Conservation (phyloP, 345 rosid genomes). For the Eucalyptus pauciflora region DNA sequence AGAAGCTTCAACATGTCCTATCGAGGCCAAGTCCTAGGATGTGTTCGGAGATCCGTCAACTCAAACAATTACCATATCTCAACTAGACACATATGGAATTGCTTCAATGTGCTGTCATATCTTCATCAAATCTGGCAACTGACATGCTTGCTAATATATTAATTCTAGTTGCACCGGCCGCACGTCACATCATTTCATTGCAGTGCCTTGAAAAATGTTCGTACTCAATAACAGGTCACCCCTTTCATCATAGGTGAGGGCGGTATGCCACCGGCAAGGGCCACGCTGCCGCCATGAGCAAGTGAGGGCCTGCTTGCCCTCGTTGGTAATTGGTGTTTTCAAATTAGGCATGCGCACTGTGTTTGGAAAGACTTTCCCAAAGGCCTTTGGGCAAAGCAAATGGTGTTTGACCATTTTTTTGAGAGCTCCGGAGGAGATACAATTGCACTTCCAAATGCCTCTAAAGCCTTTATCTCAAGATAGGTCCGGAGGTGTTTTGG, state of each 20-base stretch:
- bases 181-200: background rate
- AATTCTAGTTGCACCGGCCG: background rate
- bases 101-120: background rate
- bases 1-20: background rate
- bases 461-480: background rate
- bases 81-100: background rate
- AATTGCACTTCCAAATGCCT: background rate
- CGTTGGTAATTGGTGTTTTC: background rate
- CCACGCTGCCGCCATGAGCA: background rate
- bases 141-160: background rate
- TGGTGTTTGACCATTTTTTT: background rate
- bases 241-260: background rate
- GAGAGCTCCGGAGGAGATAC: background rate
- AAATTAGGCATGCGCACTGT: background rate
- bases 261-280: background rate
- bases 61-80: background rate
- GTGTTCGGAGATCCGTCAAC: background rate
- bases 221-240: background rate
- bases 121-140: background rate
- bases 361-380: background rate
- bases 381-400: background rate
- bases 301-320: background rate
- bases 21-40: background rate
- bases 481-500: background rate
- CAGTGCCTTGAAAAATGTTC: background rate